Evolutionary conservation across 2,329 filamentous ascomycete genomes (phyloP), one percentile per base, ranked within the genome.

Genomic region (Sporothrix schenckii): DNA sequence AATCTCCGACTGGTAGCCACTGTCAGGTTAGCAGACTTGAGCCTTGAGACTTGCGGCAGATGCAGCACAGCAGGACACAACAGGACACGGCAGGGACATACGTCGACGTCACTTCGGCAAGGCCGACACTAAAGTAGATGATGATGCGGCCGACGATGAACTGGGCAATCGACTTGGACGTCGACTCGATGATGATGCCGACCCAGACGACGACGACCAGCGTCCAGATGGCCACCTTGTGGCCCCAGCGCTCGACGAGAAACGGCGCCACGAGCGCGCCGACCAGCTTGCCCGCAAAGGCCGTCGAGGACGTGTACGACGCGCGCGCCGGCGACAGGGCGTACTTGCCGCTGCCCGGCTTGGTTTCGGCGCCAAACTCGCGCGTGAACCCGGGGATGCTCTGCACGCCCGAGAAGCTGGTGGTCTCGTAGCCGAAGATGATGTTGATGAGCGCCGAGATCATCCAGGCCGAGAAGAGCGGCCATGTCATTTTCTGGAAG

Each of bases 401-500:
- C 58, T 69, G 68, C 7, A 69, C 68, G 47, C 68, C 68, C 3
- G 53, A 58, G 47, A 69, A 69, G 68, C 68, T 69, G 4, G 68
- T 69, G 6, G 68, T 69, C 49, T 69, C 68, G 58, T 69, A 69
- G 58, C 68, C 68, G 21, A 69, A 69, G 58, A 69, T 69, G 54
- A 69, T 56, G 58, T 69, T 69, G 49, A 69, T 69, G 30, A 69
- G 68, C 11, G 68, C 68, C 2, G 68, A 61, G 30, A 69, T 65
- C 68, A 69, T 69, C 68, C 68, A 69, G n/a, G 68, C 58, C 41
- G 56, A 54, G 49, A 69, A 69, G 1, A 69, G 58, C 14, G 53
- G 68, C 68, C 68, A 69, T 11, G 68, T 69, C 68, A 69, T 69
- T 44, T 69, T 69, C 24, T 61, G 68, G 49, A 69, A 69, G 47